phyloP scores from a whole-genome alignment of 495 filamentous ascomycete genomes.

The Extremus antarcticus region DNA sequence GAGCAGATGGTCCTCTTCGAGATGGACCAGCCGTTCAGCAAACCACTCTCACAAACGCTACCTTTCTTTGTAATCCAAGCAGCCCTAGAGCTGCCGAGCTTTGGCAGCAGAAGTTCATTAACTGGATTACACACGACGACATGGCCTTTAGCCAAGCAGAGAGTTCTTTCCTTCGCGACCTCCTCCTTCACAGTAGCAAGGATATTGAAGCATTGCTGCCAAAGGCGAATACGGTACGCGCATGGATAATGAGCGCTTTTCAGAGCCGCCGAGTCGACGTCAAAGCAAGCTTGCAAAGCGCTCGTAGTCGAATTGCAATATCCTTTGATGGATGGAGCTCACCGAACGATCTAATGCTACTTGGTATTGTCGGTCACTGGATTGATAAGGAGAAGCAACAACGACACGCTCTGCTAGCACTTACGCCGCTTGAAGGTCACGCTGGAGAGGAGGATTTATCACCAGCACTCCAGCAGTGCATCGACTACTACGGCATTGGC shows the following conservation, averaged over 20 bases:
- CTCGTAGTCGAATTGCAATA: slow-evolving; percentile 1
- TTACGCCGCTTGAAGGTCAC: neutral
- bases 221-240: neutral
- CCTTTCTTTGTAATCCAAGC: neutral
- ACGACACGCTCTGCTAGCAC: neutral
- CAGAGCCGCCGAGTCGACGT: neutral
- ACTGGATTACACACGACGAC: neutral
- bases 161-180: neutral
- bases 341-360: neutral
- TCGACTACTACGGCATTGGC: slow-evolving; percentile 5
- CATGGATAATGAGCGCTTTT: neutral
- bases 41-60: neutral
- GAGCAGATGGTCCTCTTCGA: neutral
- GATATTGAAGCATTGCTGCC: neutral
- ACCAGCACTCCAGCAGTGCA: neutral
- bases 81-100: neutral
- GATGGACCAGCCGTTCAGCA: too few relatives aligned
- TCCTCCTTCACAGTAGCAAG: neutral
- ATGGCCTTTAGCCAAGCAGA: neutral
- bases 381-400: neutral
- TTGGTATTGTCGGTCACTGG: slow-evolving; percentile 6
- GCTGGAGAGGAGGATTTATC: neutral
- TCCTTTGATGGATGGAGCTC: slow-evolving; percentile 7
- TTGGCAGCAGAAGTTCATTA: slow-evolving; percentile 2
- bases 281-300: neutral